phyloP scores from a whole-genome alignment of 2,329 filamentous ascomycete genomes.

The Trichocomaceae sp. region DNA sequence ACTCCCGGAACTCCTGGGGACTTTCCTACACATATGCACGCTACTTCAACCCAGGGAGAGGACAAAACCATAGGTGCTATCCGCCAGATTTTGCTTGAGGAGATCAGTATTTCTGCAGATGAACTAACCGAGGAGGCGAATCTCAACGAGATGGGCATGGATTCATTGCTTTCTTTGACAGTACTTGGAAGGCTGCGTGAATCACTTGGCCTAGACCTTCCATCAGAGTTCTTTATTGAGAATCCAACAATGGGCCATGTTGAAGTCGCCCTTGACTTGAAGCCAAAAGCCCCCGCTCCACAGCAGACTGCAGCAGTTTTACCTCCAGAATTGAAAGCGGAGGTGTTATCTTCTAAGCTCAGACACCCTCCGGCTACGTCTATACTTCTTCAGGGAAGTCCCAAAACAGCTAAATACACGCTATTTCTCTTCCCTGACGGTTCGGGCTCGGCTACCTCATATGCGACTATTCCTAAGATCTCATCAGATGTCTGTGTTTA shows the following conservation, averaged over 20 bases:
- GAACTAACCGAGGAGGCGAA: slow-evolving; percentile 37
- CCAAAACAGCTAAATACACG: slow-evolving; percentile 36
- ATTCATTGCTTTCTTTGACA: slow-evolving; percentile 42
- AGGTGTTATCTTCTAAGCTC: slow-evolving; percentile 14
- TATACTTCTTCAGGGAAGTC: slow-evolving; percentile 38
- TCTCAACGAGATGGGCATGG: slow-evolving; percentile 40
- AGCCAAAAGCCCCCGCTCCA: slow-evolving; percentile 25
- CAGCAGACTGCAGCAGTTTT: slow-evolving; percentile 8
- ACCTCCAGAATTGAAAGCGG: slow-evolving; percentile 19
- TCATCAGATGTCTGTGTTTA: slow-evolving; percentile 38
- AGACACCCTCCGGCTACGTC: slow-evolving; percentile 36
- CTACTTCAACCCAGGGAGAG: slow-evolving; percentile 19
- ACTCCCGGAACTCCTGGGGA: slow-evolving; percentile 29
- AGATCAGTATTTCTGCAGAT: slow-evolving; percentile 38
- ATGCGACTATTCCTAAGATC: slow-evolving; percentile 37
- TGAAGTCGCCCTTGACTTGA: slow-evolving; percentile 33
- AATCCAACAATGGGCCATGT: slow-evolving; percentile 38
- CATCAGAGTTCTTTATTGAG: slow-evolving; percentile 40
- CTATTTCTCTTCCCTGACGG: slow-evolving; percentile 42
- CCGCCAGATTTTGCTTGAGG: slow-evolving; percentile 36
- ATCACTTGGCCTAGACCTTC: slow-evolving; percentile 35
- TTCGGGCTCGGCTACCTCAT: slow-evolving; percentile 43
- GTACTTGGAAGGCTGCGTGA: slow-evolving; percentile 42
- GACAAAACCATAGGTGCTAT: slow-evolving; percentile 34
- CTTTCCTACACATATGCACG: slow-evolving; percentile 23